phyloP scores from a whole-genome alignment of 148 eudicot genomes.

The Diospyros lotus region DNA sequence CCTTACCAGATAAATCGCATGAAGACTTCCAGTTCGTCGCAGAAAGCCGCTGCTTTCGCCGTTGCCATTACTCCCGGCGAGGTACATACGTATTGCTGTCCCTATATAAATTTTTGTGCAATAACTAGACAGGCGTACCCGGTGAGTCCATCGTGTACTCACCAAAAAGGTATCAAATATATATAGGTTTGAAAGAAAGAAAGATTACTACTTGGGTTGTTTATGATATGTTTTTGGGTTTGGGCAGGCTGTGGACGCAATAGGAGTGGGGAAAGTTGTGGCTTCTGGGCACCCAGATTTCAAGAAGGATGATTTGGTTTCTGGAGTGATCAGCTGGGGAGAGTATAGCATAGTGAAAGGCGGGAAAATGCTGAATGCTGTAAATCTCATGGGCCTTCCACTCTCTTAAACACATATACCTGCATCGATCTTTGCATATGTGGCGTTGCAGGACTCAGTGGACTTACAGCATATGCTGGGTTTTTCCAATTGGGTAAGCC shows the following conservation, averaged over 20 bases:
- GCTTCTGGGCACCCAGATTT: conserved; percentile 40
- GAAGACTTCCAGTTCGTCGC: conserved; percentile 12
- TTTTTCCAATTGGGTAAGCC: conserved; percentile 49
- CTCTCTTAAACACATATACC: conserved; percentile 14
- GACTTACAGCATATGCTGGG: conserved; percentile 63
- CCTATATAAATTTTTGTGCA: background rate
- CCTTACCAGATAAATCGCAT: conserved; percentile 19
- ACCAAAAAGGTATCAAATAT: too few species aligned
- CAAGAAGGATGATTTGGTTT: conserved; percentile 41
- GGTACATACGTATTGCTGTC: background rate
- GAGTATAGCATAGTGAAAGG: conserved; percentile 34
- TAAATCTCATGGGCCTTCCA: conserved; percentile 35
- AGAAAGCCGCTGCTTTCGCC: background rate
- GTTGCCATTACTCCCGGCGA: background rate
- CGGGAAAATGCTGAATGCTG: conserved; percentile 13
- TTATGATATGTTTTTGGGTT: background rate
- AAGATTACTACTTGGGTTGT: background rate
- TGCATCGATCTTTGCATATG: too few species aligned
- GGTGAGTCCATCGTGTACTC: too few species aligned
- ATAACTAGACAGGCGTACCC: background rate
- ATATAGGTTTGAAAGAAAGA: too few species aligned
- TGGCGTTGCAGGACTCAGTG: conserved; percentile 32
- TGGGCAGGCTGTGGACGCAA: conserved; percentile 27
- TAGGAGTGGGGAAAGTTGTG: conserved; percentile 55
- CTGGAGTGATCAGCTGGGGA: conserved; percentile 46